Evolutionary conservation across 805 yeast genomes (phyloP), one percentile per base, ranked within the genome.

Genomic region (Kodamaea nitidulidarum): DNA sequence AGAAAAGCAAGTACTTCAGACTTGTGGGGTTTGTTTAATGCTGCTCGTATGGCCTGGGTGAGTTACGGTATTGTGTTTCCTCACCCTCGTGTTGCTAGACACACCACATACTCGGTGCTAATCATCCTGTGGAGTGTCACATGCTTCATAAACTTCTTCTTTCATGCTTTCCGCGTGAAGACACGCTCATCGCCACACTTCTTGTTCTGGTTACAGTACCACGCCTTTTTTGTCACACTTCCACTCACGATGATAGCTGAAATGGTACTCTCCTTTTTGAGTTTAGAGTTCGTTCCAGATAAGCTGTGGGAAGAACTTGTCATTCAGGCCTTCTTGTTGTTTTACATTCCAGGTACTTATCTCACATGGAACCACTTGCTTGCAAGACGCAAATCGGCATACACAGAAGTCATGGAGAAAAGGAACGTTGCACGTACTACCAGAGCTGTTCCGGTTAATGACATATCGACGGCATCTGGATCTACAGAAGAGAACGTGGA

Each of bases 11-110:
- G 25, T 6, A 39, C 31, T 1, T 18, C 38, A 4, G 60, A 56
- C 27, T n/a, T 56, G 3, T 63, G 67, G 67, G 42, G 55, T 8
- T 40, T 65, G 11, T 41, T 51, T 29, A 58, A 57, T 36, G 62
- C 58, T 0, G 15, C 55, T 7, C 55, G 61, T 32, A 60, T 67
- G 64, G 58, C 52, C 1, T 61, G 68, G 67, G 28, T 69, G 5
- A 61, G 71, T 49, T 69, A 61, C 45, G 69, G 64, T 4, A 67
- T 69, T 15, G 64, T 69, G 18, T 67, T 56, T 39, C 67, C 67
- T 2, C 67, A 63, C 41, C 72, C 73, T 4, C 60, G 52, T 32
- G 49, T 68, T 16, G 72, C 74, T 5, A 66, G 60, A 40, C 73
- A 69, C 48, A 60, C 65, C 2, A 49, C 67, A 6, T 69, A 67